Conservation (phyloP, 1,284 basidiomycete genomes). For the Ganoderma lingzhi region DNA sequence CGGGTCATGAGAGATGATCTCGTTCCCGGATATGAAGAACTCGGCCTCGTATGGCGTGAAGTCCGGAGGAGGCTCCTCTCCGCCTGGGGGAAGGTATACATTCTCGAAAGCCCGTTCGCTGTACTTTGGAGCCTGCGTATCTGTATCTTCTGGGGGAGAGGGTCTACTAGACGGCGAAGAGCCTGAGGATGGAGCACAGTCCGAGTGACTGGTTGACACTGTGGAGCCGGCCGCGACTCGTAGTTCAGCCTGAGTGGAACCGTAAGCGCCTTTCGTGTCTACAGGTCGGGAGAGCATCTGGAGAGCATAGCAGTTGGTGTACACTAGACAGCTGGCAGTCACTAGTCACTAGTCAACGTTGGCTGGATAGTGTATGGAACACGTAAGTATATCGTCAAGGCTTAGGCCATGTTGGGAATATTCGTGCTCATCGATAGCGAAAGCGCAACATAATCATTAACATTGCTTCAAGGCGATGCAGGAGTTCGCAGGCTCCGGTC, state of each 20-base stretch:
- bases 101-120: constrained; percentile 33
- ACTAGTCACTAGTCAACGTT: too few species aligned
- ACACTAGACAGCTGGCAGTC: neutral
- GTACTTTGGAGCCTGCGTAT: constrained; percentile 26
- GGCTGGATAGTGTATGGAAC: neutral
- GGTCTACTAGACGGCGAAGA: constrained; percentile 21
- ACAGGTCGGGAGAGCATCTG: neutral
- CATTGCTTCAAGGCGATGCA: too few species aligned
- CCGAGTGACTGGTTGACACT: neutral
- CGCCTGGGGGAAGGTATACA: constrained; percentile 38
- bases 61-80: constrained; percentile 60
- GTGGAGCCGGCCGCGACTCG: constrained; percentile 13
- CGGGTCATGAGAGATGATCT: constrained; percentile 72
- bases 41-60: constrained; percentile 73
- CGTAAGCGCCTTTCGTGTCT: constrained; percentile 22
- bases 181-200: constrained; percentile 7
- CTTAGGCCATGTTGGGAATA: neutral
- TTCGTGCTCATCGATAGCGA: neutral
- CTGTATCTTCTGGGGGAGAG: constrained; percentile 15
- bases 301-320: neutral
- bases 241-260: neutral
- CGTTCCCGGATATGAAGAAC: constrained; percentile 58
- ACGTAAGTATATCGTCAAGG: neutral
- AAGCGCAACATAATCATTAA: too few species aligned
- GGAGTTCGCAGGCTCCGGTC: too few species aligned